These are phyloP conservation scores for Colletotrichum paranaense DNA, from an alignment of 2,329 filamentous ascomycete genomes.

Conservation along the genomic window DNA sequence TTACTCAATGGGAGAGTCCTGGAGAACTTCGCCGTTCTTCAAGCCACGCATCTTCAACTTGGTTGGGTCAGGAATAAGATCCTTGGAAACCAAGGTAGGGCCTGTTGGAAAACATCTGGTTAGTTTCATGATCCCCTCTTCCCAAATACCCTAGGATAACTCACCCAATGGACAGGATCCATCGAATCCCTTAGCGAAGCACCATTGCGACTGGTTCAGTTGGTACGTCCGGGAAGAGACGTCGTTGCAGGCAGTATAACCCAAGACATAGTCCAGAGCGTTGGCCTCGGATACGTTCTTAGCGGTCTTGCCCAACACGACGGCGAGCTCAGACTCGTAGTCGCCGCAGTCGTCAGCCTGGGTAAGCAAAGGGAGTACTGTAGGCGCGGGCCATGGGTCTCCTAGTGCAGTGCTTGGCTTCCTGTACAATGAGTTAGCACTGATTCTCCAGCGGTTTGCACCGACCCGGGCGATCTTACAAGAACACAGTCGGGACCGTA, in stretches of 20 bases:
- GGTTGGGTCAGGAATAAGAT: conserved; percentile 53
- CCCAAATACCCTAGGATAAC: background rate
- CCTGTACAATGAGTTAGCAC: conserved; percentile 28
- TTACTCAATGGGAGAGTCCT: conserved; percentile 51
- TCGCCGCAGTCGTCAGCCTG: conserved; percentile 65
- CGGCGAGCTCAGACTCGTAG: conserved; percentile 69
- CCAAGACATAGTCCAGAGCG: conserved; percentile 69
- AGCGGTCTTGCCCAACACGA: conserved; percentile 63
- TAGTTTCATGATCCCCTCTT: background rate
- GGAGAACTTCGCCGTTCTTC: conserved; percentile 64
- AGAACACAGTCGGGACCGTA: conserved; percentile 65
- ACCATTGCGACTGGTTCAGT: conserved; percentile 65
- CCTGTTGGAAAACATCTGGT: conserved; percentile 42
- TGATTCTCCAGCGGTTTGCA: background rate
- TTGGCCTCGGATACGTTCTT: conserved; percentile 67
- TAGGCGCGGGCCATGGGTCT: conserved; percentile 64
- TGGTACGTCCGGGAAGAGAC: conserved; percentile 69
- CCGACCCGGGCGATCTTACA: conserved; percentile 44
- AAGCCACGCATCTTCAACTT: conserved; percentile 53
- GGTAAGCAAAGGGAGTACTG: conserved; percentile 60
- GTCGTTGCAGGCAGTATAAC: conserved; percentile 73
- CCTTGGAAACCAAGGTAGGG: conserved; percentile 59
- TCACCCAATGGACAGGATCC: conserved; percentile 59
- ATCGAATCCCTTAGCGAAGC: conserved; percentile 69
- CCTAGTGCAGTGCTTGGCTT: conserved; percentile 66